These are phyloP conservation scores for Aspergillus pseudoterreus DNA, from an alignment of 2,329 filamentous ascomycete genomes.

Conservation along the genomic window DNA sequence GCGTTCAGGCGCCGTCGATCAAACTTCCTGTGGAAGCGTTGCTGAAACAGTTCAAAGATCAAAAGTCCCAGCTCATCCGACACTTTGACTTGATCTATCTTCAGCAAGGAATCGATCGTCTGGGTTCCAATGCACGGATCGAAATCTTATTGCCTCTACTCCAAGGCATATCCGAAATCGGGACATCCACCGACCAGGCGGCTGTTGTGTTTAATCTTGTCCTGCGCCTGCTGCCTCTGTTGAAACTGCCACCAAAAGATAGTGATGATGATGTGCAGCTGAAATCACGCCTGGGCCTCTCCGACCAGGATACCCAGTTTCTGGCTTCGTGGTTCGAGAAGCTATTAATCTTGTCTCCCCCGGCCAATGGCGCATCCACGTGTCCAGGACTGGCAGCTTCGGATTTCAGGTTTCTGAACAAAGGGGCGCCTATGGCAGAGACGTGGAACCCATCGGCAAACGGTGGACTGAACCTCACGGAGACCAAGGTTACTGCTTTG, in stretches of 20 bases:
- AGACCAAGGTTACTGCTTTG: conserved; percentile 66
- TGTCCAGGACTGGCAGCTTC: conserved; percentile 61
- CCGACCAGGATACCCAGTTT: conserved; percentile 68
- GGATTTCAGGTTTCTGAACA: conserved; percentile 68
- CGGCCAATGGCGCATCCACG: conserved; percentile 36
- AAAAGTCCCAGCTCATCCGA: conserved; percentile 68
- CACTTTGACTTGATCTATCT: conserved; percentile 88
- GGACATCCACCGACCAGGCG: conserved; percentile 52
- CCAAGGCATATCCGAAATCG: conserved; percentile 60
- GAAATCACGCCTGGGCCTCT: conserved; percentile 62
- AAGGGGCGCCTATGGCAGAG: conserved; percentile 43
- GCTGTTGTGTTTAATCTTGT: conserved; percentile 78
- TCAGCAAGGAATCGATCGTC: conserved; percentile 70
- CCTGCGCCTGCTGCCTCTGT: conserved; percentile 68
- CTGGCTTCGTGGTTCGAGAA: conserved; percentile 73
- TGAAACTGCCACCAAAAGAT: conserved; percentile 66
- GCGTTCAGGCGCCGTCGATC: conserved; percentile 60
- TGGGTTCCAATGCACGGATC: conserved; percentile 61
- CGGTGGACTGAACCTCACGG: conserved; percentile 62
- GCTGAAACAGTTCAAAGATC: conserved; percentile 84
- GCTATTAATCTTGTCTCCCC: conserved; percentile 65
- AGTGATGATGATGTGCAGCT: conserved; percentile 73
- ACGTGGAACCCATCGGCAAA: conserved; percentile 61
- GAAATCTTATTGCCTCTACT: conserved; percentile 69
- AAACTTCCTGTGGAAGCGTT: conserved; percentile 80